Conservation (phyloP, 495 filamentous ascomycete genomes). For the Pseudevernia furfuracea region DNA sequence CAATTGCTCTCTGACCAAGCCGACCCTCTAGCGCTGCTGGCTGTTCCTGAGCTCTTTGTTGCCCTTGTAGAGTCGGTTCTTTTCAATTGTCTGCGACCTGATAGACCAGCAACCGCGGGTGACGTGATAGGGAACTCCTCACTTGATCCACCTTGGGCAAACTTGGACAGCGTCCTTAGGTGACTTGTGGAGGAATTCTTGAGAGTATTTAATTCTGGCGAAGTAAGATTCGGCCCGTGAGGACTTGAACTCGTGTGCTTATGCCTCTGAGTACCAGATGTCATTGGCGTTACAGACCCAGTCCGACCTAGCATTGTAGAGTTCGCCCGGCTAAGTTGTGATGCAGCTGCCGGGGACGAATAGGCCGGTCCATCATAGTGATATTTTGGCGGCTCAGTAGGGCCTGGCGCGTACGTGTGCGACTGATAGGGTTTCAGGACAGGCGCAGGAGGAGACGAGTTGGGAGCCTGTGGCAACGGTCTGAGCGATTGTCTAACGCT, state of each 20-base stretch:
- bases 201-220: constrained; percentile 68
- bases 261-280: constrained; percentile 36
- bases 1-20: constrained; percentile 83
- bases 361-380: constrained; percentile 30
- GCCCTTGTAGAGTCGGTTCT: constrained; percentile 53
- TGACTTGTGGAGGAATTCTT: constrained; percentile 81
- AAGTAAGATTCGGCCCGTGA: constrained; percentile 37
- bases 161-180: constrained; percentile 77
- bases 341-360: constrained; percentile 28
- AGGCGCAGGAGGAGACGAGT: constrained; percentile 35
- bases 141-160: constrained; percentile 64
- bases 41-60: constrained; percentile 37
- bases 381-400: constrained; percentile 39
- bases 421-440: constrained; percentile 27
- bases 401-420: constrained; percentile 36
- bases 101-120: constrained; percentile 78
- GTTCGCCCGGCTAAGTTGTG: constrained; percentile 29
- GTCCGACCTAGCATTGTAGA: constrained; percentile 33
- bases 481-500: constrained; percentile 68
- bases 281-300: constrained; percentile 29
- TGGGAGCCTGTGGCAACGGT: constrained; percentile 64
- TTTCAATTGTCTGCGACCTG: constrained; percentile 76
- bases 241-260: constrained; percentile 34
- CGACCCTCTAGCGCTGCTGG: constrained; percentile 46
- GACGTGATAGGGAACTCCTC: constrained; percentile 74